A percentile compares a stretch with the other conserved stretches of the same genome.
Evolutionary conservation across 202 grass and related monocot species (phyloP).

Genomic region (Schoenoplectus tabernaemontani): DNA sequence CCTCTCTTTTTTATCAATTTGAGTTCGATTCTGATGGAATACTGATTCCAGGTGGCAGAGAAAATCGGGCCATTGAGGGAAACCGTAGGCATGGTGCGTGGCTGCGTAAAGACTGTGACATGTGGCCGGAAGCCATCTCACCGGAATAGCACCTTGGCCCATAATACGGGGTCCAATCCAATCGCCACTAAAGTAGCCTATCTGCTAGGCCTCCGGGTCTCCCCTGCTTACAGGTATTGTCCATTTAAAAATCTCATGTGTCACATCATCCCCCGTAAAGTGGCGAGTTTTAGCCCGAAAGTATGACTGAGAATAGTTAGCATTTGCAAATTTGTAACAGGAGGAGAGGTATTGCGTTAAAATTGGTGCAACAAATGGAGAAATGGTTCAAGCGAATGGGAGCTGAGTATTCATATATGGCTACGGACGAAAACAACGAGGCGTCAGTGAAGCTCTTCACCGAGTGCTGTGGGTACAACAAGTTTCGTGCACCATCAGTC

Average conservation of each 20-base stretch:
- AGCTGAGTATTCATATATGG: conserved; percentile 89
- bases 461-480: conserved; percentile 72
- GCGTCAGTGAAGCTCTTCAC: conserved; percentile 84
- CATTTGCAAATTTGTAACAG: conserved; percentile 27
- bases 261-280: not conserved
- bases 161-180: conserved; percentile 24
- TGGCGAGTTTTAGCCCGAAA: not conserved
- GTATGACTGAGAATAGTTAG: not conserved
- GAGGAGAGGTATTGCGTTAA: conserved; percentile 52
- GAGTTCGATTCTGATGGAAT: conserved; percentile 12
- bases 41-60: conserved; percentile 69
- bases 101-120: conserved; percentile 72
- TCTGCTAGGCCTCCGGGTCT: conserved; percentile 88
- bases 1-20: not conserved
- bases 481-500: conserved; percentile 65
- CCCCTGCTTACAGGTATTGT: conserved; percentile 67
- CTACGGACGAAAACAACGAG: conserved; percentile 71
- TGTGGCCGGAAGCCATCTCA: conserved; percentile 23
- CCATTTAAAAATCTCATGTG: not conserved
- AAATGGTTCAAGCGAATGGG: conserved; percentile 62
- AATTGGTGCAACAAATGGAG: conserved; percentile 65
- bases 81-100: conserved; percentile 70
- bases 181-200: conserved; percentile 67
- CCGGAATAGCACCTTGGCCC: not conserved
- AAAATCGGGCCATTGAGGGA: conserved; percentile 28